Evolutionary conservation across 2,329 filamentous ascomycete genomes (phyloP), one percentile per base, ranked within the genome.

Genomic region (Cercospora sp.): DNA sequence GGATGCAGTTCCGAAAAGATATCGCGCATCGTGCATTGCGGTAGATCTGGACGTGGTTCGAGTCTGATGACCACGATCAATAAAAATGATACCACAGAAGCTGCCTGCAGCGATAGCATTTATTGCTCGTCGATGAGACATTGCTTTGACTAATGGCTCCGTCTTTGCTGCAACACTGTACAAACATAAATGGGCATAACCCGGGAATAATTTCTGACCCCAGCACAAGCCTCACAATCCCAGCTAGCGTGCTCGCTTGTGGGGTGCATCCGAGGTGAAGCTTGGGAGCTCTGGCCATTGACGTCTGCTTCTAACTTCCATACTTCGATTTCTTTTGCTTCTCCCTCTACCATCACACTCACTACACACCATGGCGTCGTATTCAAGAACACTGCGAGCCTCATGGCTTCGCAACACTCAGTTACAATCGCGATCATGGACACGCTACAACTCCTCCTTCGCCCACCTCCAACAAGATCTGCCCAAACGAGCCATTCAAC

Each of bases 1-100:
- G 90, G 73, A 96, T 96, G 89, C 94, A 97, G 81, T 97, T 88
- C 84, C 88, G 94, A 73, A 95, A 90, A 80, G 95, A 98, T 72
- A 98, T 99, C 79, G 95, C 93, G 1, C 80, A 79, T 6, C 76
- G 82, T n/a, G 83, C 82, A 5, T 72, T 84, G 73, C 79, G 69
- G 64, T 77, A 64, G 62, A 45, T 48, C 18, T n/a, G n/a, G n/a
- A n/a, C n/a, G n/a, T n/a, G n/a, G n/a, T n/a, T n/a, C n/a, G n/a
- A n/a, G n/a, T n/a, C n/a, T n/a, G n/a, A n/a, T n/a, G n/a, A n/a
- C n/a, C n/a, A n/a, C n/a, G n/a, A n/a, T n/a, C n/a, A n/a, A n/a
- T n/a, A n/a, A n/a, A n/a, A n/a, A n/a, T n/a, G n/a, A n/a, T n/a
- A n/a, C n/a, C n/a, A n/a, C n/a, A n/a, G n/a, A n/a, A n/a, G n/a